phyloP scores from a whole-genome alignment of 2,329 filamentous ascomycete species.

The Chaetomium olivaceum region DNA sequence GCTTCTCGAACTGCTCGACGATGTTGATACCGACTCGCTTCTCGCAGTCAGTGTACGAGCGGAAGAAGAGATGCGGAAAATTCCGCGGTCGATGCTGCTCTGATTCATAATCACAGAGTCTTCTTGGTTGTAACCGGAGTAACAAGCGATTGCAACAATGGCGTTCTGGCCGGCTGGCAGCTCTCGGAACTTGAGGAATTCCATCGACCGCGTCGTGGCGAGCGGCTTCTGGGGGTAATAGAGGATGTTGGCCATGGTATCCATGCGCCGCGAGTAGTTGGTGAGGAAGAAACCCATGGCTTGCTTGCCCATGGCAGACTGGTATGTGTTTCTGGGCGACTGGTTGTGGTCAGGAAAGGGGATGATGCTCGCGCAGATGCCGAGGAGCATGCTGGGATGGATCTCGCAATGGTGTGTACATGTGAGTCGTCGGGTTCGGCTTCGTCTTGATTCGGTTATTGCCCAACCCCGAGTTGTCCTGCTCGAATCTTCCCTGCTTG shows the following conservation, averaged over 20 bases:
- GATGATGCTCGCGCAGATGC: conserved; percentile 98
- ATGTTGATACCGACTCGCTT: conserved; percentile 93
- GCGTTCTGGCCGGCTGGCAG: conserved; percentile 96
- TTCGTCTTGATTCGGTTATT: conserved; percentile 86
- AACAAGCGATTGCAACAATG: conserved; percentile 95
- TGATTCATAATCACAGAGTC: conserved; percentile 99
- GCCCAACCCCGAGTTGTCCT: conserved; percentile 63
- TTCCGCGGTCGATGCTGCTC: conserved; percentile 94
- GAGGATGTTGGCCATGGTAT: conserved; percentile 98
- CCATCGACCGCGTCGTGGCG: conserved; percentile 95
- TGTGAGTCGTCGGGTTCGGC: conserved; percentile 83
- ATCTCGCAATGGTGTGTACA: conserved; percentile 99
- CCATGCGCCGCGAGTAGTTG: conserved; percentile 96
- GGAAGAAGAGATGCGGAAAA: conserved; percentile 98
- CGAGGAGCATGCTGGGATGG: conserved; percentile 97
- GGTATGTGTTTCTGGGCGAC: conserved; percentile 98
- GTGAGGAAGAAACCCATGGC: conserved; percentile 99
- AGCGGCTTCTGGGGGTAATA: conserved; percentile 99
- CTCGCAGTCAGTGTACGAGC: conserved; percentile 95
- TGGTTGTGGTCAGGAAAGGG: conserved; percentile 99
- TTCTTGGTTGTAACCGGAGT: conserved; percentile 99
- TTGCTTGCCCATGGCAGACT: conserved; percentile 99
- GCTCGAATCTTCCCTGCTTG: conserved; percentile 62
- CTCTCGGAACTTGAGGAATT: conserved; percentile 97
- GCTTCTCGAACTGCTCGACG: conserved; percentile 94